Evolutionary conservation across 1,139 yeast species (phyloP).

Genomic region (Zygoascus hellenicus): DNA sequence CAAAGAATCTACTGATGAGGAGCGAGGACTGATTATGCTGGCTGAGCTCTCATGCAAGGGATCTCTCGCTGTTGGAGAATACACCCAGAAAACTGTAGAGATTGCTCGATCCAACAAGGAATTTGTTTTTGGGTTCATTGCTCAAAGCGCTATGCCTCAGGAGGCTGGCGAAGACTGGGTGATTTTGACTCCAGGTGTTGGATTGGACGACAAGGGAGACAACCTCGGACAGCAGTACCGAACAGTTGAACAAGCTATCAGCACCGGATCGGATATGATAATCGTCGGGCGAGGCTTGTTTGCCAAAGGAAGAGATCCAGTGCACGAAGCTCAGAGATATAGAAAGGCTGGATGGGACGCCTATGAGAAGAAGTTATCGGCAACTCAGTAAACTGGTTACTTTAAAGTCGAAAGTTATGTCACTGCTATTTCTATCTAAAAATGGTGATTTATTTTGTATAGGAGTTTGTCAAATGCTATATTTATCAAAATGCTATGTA

Average conservation of each 20-base stretch:
- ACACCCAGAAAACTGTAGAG: conserved; percentile 79
- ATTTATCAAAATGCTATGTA: too few relatives aligned
- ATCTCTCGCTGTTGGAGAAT: conserved; percentile 85
- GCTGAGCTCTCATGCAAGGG: conserved; percentile 96
- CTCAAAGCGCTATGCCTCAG: conserved; percentile 85
- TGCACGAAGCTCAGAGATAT: conserved; percentile 80
- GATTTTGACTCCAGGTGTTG: conserved; percentile 97
- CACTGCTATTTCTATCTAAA: too few relatives aligned
- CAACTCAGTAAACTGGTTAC: not conserved
- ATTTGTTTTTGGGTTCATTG: conserved; percentile 94
- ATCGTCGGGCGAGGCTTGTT: conserved; percentile 96
- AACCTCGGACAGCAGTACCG: conserved; percentile 94
- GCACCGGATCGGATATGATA: conserved; percentile 84
- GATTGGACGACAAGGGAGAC: conserved; percentile 96
- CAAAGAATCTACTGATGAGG: conserved; percentile 51
- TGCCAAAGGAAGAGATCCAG: conserved; percentile 93
- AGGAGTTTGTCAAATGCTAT: too few relatives aligned
- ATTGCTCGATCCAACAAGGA: conserved; percentile 83
- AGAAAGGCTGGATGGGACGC: conserved; percentile 94
- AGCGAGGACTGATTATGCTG: conserved; percentile 84
- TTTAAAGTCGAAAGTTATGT: too few relatives aligned
- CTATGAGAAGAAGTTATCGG: conserved; percentile 36
- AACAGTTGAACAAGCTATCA: conserved; percentile 76
- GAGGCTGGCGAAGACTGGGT: conserved; percentile 71
- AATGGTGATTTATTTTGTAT: not conserved